Conservation (phyloP, 2,329 filamentous ascomycete genomes). For the Colletotrichum gloeosporioides region DNA sequence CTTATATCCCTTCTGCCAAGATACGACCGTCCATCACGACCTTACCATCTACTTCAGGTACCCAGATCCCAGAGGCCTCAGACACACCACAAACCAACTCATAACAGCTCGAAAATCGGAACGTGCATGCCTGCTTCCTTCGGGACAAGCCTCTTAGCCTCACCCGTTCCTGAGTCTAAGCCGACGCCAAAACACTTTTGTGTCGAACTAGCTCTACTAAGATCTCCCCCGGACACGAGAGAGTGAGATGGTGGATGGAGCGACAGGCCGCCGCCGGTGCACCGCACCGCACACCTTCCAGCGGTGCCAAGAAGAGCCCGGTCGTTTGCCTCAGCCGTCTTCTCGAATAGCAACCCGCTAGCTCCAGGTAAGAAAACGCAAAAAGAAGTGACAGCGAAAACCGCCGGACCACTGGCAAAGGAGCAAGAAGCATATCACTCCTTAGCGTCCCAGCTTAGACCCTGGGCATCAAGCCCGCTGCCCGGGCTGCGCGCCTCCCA, state of each 20-base stretch:
- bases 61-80: neutral
- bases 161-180: neutral
- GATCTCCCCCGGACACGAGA: neutral
- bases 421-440: neutral
- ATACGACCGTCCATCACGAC: neutral
- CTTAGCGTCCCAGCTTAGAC: neutral
- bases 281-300: neutral
- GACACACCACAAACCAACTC: neutral
- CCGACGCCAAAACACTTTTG: neutral
- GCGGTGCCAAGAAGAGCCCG: neutral
- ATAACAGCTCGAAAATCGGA: neutral
- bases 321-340: neutral
- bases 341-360: neutral
- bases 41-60: neutral
- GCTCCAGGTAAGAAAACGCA: neutral
- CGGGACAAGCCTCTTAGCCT: neutral
- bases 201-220: neutral
- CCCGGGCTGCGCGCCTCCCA: neutral
- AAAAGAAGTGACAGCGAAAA: neutral
- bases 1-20: slow-evolving; percentile 6
- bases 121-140: slow-evolving; percentile 9
- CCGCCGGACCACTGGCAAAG: neutral
- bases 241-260: neutral
- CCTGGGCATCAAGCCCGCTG: neutral
- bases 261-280: neutral